phyloP scores from a whole-genome alignment of 2,329 filamentous ascomycete genomes.

The Keithomyces neogunnii region DNA sequence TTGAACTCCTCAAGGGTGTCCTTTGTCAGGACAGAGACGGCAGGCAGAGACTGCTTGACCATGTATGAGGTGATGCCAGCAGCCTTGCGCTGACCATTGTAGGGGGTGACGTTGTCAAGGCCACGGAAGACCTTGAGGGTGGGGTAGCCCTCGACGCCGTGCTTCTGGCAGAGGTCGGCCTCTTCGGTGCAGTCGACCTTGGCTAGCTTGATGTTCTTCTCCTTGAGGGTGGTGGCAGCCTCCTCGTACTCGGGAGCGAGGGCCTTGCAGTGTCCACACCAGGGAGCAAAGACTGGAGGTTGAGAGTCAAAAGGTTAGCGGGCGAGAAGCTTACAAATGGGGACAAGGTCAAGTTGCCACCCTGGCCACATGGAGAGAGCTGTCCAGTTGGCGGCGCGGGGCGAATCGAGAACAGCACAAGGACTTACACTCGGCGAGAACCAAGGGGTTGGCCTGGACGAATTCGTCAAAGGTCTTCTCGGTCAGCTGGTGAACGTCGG shows the following conservation, averaged over 20 bases:
- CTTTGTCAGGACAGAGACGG: constrained; percentile 74
- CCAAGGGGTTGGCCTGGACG: constrained; percentile 75
- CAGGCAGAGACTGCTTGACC: constrained; percentile 94
- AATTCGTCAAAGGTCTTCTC: constrained; percentile 83
- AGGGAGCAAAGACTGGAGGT: constrained; percentile 75
- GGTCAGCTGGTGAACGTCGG: constrained; percentile 79
- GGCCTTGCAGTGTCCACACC: constrained; percentile 98
- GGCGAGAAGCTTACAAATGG: neutral
- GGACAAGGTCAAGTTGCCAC: neutral
- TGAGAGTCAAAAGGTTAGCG: constrained; percentile 24
- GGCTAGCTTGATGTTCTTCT: constrained; percentile 76
- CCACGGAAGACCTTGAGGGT: constrained; percentile 99
- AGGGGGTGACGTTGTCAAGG: constrained; percentile 68
- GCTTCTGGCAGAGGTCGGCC: constrained; percentile 79
- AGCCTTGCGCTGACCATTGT: constrained; percentile 84
- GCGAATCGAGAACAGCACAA: neutral
- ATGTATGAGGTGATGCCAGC: constrained; percentile 76
- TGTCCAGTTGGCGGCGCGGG: neutral
- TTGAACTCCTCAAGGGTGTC: constrained; percentile 93
- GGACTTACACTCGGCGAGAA: constrained; percentile 86
- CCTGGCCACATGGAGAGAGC: neutral
- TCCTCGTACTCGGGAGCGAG: constrained; percentile 89
- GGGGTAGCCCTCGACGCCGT: constrained; percentile 94
- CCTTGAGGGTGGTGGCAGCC: constrained; percentile 74
- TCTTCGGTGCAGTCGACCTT: constrained; percentile 96